phyloP scores from a whole-genome alignment of 2,329 filamentous ascomycete genomes.

The Cryphonectria japonica region DNA sequence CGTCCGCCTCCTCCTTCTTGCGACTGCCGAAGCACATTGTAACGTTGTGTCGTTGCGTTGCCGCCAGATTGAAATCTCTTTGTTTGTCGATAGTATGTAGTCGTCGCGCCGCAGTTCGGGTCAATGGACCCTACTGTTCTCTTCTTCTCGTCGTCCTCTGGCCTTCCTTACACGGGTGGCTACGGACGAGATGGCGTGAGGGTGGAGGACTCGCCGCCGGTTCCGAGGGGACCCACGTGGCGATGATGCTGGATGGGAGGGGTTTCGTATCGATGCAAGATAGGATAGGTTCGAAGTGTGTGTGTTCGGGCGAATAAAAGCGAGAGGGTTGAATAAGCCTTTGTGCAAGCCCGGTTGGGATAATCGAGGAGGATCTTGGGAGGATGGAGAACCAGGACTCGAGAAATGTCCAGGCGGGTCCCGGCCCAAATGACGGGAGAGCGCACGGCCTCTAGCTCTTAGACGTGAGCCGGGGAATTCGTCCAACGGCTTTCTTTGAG shows the following conservation, averaged over 20 bases:
- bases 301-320: not conserved
- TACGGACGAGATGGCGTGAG: not conserved
- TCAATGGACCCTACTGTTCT: not conserved
- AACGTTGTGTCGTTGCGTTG: constrained; percentile 23
- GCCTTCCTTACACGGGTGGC: not conserved
- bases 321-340: not conserved
- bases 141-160: not conserved
- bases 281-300: not conserved
- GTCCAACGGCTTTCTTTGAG: not conserved
- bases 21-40: constrained; percentile 69
- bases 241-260: not conserved
- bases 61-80: constrained; percentile 9
- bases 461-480: not conserved
- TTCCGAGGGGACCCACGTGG: not conserved
- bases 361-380: constrained; percentile 5
- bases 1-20: constrained; percentile 53
- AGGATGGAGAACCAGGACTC: not conserved
- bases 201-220: not conserved
- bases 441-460: constrained; percentile 2
- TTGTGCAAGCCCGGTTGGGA: not conserved
- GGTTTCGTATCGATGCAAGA: not conserved
- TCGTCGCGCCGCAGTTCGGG: not conserved
- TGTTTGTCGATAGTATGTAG: not conserved
- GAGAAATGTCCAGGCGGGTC: constrained; percentile 6
- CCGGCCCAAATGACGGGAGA: constrained; percentile 9